Conservation (phyloP, 345 rosid genomes). For the Salix exigua region DNA sequence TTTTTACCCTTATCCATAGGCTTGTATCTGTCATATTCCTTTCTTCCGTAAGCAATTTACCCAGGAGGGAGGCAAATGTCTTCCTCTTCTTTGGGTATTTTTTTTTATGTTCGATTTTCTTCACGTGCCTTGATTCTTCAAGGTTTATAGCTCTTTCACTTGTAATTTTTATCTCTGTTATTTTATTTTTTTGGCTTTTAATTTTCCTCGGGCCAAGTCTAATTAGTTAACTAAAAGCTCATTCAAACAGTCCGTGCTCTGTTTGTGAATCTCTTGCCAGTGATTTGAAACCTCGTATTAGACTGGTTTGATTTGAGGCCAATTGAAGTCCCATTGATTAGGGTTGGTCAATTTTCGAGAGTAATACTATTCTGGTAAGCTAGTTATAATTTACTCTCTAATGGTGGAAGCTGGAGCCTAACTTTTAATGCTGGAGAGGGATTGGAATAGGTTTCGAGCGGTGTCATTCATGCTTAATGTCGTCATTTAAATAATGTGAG, state of each 20-base stretch:
- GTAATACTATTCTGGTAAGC: no score
- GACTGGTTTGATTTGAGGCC: no score
- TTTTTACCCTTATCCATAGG: constrained; percentile 18
- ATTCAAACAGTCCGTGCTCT: constrained; percentile 7
- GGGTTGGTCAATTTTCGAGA: no score
- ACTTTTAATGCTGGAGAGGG: no score
- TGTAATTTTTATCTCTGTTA: constrained; percentile 9
- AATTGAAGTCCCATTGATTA: no score
- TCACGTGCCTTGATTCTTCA: constrained; percentile 14
- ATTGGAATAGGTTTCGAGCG: no score
- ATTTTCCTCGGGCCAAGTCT: background rate
- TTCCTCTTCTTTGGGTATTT: constrained; percentile 37
- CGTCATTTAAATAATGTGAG: no score
- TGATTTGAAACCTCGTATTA: no score
- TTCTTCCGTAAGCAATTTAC: constrained; percentile 16
- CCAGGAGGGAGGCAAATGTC: constrained; percentile 23
- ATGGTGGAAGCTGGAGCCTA: no score
- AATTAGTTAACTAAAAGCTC: constrained; percentile 1
- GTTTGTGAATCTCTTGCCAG: background rate
- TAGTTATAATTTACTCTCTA: no score
- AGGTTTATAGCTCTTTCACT: constrained; percentile 29
- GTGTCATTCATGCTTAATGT: no score
- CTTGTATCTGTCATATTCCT: constrained; percentile 15
- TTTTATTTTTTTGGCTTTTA: background rate
- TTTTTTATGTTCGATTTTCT: constrained; percentile 29